Base-by-base conservation (phyloP, 2,329 filamentous ascomycete species). In the Ophiocordyceps robertsii region DNA sequence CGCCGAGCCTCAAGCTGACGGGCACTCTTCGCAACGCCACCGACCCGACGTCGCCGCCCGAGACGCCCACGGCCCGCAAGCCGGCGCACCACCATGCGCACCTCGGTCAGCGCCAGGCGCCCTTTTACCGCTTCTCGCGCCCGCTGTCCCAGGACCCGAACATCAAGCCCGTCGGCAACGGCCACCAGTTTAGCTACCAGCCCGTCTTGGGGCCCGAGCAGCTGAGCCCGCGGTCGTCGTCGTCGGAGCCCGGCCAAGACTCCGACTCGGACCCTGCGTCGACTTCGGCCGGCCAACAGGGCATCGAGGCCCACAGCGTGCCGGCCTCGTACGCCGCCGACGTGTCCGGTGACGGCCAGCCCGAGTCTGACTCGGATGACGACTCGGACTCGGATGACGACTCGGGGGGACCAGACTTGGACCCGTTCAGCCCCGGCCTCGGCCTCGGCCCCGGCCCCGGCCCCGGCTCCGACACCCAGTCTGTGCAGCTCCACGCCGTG, bases 31-130 rank as follows among this genome's bases (percentile, higher is more conserved):
- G 53, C 27, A 39, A 39, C 54, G 54, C 56, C 49, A 42, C 31
- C 5, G 60, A 63, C 44, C 67, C 65, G 42, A 64, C 67, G 43
- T 71, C 68, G 51, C 68, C 68, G 47, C 68, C 68, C 35, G 65
- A 67, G 40, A 70, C 67, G 35, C 68, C 68, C 41, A 67, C 64
- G 35, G 57, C 60, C 13, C 41, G 36, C 41, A 38, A 29, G 29
- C 21, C 33, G 40, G 16, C 10, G n/a, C 56, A 55, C 37, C 54
- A 36, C 4, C 33, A 36, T 10, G 3, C 19, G 14, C n/a, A 14
- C 3, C 8, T 2, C 7, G 4, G 7, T 13, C 32, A 13, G 32
- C 32, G 16, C 11, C 32, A 35, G 32, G 52, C 58, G 44, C 50
- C 54, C 44, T 60, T 61, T 44, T 51, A 56, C 40, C 56, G 55